Conservation (phyloP, 441 rosid species). For the Pelargonium exstipulatum region DNA sequence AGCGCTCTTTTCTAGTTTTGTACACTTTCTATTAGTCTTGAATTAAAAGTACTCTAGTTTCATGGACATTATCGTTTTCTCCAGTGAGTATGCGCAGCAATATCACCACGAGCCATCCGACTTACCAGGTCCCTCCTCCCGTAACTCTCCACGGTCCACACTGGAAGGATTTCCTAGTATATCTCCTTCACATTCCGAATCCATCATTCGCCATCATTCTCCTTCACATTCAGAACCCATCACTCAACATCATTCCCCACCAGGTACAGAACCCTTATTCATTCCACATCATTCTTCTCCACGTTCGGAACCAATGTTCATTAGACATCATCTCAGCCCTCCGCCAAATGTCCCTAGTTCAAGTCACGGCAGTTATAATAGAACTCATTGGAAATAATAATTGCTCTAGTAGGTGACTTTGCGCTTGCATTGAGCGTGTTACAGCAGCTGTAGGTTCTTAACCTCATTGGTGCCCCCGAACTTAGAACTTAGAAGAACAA, state of each 20-base stretch:
- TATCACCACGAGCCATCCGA: slow-evolving; percentile 34
- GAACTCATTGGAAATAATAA: neutral
- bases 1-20: neutral
- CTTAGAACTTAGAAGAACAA: too few species aligned
- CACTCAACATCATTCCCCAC: too few species aligned
- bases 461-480: too few species aligned
- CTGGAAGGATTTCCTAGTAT: slow-evolving; percentile 37
- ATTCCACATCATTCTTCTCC: too few species aligned
- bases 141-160: slow-evolving; percentile 43
- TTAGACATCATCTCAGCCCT: slow-evolving; percentile 12
- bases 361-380: neutral
- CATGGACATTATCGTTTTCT: slow-evolving; percentile 21
- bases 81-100: slow-evolving; percentile 48
- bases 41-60: too few species aligned
- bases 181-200: slow-evolving; percentile 21
- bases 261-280: too few species aligned
- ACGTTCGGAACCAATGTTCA: slow-evolving; percentile 13
- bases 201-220: too few species aligned
- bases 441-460: too few species aligned
- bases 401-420: too few species aligned
- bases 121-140: slow-evolving; percentile 26
- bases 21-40: too few species aligned
- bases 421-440: too few species aligned
- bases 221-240: too few species aligned
- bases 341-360: slow-evolving; percentile 10